phyloP scores from a whole-genome alignment of 208 protist genomes.

The Leishmania major region DNA sequence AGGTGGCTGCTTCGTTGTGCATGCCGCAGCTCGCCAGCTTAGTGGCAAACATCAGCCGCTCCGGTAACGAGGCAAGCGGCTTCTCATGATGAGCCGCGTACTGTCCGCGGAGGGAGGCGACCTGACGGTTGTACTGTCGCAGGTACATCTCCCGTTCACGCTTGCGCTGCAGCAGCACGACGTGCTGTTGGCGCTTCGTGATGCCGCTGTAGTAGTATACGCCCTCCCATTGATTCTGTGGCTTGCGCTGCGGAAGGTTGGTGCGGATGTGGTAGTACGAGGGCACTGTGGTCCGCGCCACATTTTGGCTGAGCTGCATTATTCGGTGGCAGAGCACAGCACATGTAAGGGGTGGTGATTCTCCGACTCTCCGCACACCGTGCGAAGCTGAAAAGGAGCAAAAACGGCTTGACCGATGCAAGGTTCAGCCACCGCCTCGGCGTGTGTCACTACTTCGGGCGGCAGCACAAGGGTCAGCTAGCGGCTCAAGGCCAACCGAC shows the following conservation, averaged over 20 bases:
- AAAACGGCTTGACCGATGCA: background rate
- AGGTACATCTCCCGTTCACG: slow-evolving; percentile 41
- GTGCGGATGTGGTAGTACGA: slow-evolving; percentile 90
- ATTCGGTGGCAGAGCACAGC: background rate
- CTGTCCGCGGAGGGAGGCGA: slow-evolving; percentile 12
- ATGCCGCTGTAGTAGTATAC: slow-evolving; percentile 89
- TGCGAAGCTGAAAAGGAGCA: background rate
- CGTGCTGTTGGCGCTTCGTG: slow-evolving; percentile 77
- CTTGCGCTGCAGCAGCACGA: slow-evolving; percentile 78
- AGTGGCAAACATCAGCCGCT: slow-evolving; percentile 36
- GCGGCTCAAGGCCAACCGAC: background rate
- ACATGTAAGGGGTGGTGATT: background rate
- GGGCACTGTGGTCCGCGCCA: slow-evolving; percentile 85
- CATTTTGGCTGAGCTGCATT: slow-evolving; percentile 81
- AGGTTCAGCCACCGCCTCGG: background rate
- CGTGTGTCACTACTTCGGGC: background rate
- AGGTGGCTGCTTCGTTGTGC: slow-evolving; percentile 46
- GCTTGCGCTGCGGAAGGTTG: slow-evolving; percentile 86
- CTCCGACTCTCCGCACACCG: background rate
- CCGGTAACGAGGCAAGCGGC: slow-evolving; percentile 10
- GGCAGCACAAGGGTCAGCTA: background rate
- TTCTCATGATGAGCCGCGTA: slow-evolving; percentile 17
- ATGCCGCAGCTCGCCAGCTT: slow-evolving; percentile 63
- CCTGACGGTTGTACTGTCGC: slow-evolving; percentile 22
- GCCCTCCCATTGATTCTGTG: slow-evolving; percentile 87